Base-by-base conservation (phyloP, 2,329 filamentous ascomycete genomes). In the Xenoacremonium recifei region DNA sequence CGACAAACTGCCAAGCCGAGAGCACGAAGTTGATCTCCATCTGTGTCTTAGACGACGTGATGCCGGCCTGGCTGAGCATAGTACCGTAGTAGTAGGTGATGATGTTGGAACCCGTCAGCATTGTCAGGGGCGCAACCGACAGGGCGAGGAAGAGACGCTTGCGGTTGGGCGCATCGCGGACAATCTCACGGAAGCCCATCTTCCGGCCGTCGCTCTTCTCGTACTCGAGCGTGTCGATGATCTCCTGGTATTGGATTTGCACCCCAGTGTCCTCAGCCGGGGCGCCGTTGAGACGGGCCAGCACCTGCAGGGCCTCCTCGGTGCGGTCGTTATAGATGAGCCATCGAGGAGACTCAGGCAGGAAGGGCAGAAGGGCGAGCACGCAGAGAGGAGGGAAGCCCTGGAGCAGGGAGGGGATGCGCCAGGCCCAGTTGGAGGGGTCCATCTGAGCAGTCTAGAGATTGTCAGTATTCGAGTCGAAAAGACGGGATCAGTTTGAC, bases 31-130 rank as follows among this genome's bases (percentile, higher is more conserved):
- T 50, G n/a, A 51, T 50, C 10, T 42, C 42, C 1, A 44, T 50
- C n/a, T 68, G 65, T 1, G 64, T 65, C 25, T 64, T 57, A 3
- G 61, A 62, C 15, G 63, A 59, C 6, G 57, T 65, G 13, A 70
- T 63, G 1, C 65, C 66, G 13, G 68, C 55, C 5, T 60, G 59
- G 10, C 60, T 55, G 6, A 70, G 54, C 51, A 69, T 65, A 1
- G 60, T 54, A 4, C 65, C 61, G 3, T 69, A 57, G 40, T 67
- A 68, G 38, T 67, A 68, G 3, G 57, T 60, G 23, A 13, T 27
- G 9, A 27, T 7, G 13, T 13, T 13, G 23, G 7, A 9, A 13
- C 23, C 23, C 9, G 23, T 9, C 9, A 27, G 23, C 13, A 9
- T 7, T 13, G 13, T 27, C 23, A 27, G 7, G 23, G 9, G 13